A percentile compares a stretch with the other conserved stretches of the same genome.
Conservation (phyloP, 2,329 filamentous ascomycete genomes). For the Falciphora oryzae region DNA sequence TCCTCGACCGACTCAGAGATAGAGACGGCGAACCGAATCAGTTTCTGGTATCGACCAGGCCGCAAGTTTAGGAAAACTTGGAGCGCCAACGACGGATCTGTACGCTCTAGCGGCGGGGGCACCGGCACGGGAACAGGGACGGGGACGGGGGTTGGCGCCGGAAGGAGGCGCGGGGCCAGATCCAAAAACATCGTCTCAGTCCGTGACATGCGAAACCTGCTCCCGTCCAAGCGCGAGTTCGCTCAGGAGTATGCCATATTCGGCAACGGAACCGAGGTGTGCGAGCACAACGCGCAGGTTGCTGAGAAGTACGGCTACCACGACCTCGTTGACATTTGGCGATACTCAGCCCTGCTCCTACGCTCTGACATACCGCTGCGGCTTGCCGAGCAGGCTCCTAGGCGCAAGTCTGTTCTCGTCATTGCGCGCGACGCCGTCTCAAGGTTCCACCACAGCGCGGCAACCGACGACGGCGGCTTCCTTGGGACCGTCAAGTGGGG, state of each 20-base stretch:
- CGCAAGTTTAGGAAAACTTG: constrained; percentile 48
- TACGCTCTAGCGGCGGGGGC: constrained; percentile 55
- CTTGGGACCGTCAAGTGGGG: constrained; percentile 64
- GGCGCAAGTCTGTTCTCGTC: constrained; percentile 57
- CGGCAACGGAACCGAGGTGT: constrained; percentile 75
- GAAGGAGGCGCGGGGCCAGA: constrained; percentile 36
- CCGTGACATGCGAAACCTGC: constrained; percentile 59
- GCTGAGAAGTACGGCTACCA: constrained; percentile 64
- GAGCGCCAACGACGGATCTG: constrained; percentile 47
- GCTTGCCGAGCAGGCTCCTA: constrained; percentile 42
- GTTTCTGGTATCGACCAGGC: constrained; percentile 49
- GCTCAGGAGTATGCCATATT: constrained; percentile 79
- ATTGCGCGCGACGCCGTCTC: constrained; percentile 59
- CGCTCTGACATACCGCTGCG: constrained; percentile 70
- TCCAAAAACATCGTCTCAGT: constrained; percentile 69
- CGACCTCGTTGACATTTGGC: constrained; percentile 79
- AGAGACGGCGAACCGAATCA: constrained; percentile 55
- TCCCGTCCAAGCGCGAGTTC: constrained; percentile 75
- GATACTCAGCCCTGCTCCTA: constrained; percentile 70
- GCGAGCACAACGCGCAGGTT: constrained; percentile 74
- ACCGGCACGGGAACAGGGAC: constrained; percentile 55
- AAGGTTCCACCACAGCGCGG: constrained; percentile 22
- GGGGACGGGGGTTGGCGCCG: constrained; percentile 48
- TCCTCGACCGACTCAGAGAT: constrained; percentile 57
- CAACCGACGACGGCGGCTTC: constrained; percentile 25